These are phyloP conservation scores for Pythium graminicola DNA, from an alignment of 352 stramenopile species.

Conservation along the genomic window DNA sequence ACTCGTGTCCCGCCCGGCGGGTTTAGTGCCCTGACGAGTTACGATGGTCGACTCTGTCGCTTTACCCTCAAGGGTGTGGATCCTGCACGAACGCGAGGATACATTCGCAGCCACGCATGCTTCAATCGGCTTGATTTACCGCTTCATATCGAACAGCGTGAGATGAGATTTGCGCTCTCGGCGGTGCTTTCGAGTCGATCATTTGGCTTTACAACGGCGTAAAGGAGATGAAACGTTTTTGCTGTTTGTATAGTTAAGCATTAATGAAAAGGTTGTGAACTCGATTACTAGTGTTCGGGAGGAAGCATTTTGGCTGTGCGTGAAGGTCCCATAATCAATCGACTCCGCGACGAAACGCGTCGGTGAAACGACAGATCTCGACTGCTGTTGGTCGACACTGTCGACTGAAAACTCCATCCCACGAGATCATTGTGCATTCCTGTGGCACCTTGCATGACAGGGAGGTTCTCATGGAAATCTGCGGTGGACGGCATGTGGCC, in stretches of 20 bases:
- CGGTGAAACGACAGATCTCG: conserved; percentile 17
- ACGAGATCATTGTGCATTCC: conserved; percentile 10
- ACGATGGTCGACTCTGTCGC: conserved; percentile 65
- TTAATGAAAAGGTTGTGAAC: too few relatives aligned
- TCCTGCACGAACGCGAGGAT: conserved; percentile 21
- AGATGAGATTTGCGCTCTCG: conserved; percentile 50
- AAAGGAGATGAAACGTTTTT: too few relatives aligned
- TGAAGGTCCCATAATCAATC: conserved; percentile 5
- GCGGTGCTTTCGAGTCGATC: conserved; percentile 38
- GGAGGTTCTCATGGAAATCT: conserved; percentile 34
- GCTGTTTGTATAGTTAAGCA: too few relatives aligned
- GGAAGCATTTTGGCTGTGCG: conserved; percentile 20
- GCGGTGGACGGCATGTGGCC: conserved; percentile 3
- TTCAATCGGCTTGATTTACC: conserved; percentile 91
- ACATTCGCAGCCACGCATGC: conserved; percentile 47
- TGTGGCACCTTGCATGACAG: conserved; percentile 25
- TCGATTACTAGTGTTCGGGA: too few relatives aligned
- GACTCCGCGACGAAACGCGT: conserved; percentile 9
- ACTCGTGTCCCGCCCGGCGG: conserved; percentile 67
- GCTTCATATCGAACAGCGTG: conserved; percentile 82
- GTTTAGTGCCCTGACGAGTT: conserved; percentile 68
- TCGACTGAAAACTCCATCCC: conserved; percentile 11
- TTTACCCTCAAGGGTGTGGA: conserved; percentile 77
- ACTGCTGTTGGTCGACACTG: conserved; percentile 13
- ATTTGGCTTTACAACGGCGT: conserved; percentile 54